Conservation (phyloP, 1,284 basidiomycete species). For the Pterula multifida region DNA sequence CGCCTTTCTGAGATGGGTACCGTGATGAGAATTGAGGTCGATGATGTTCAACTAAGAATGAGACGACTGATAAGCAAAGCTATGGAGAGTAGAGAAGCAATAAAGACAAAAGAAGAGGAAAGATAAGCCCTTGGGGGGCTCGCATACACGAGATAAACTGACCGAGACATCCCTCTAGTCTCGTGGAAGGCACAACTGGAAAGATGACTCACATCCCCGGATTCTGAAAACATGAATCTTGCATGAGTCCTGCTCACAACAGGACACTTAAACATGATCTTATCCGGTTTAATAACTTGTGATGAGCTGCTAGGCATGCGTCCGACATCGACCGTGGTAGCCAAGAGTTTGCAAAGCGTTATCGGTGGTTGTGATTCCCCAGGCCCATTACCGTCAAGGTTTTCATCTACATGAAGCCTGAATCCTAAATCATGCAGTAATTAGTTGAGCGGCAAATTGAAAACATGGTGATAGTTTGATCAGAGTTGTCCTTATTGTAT, state of each 20-base stretch:
- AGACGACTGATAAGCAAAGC: conserved; percentile 1
- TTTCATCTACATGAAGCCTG: neutral
- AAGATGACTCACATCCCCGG: conserved; percentile 34
- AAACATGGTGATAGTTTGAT: neutral
- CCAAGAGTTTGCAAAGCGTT: neutral
- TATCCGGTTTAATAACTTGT: conserved; percentile 8
- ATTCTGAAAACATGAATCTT: conserved; percentile 49
- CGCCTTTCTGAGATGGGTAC: conserved; percentile 42
- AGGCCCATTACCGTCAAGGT: neutral
- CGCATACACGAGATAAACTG: neutral
- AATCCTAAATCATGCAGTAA: neutral
- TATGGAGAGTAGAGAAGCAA: conserved; percentile 12
- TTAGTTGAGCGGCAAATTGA: neutral
- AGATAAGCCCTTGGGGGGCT: neutral
- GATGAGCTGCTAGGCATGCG: neutral
- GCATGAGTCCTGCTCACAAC: conserved; percentile 58
- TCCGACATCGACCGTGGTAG: neutral
- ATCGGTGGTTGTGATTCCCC: neutral
- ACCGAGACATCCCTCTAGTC: too few relatives aligned
- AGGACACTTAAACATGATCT: conserved; percentile 46
- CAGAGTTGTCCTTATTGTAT: neutral
- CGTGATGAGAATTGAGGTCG: conserved; percentile 51
- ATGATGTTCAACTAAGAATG: conserved; percentile 35
- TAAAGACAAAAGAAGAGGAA: conserved; percentile 9
- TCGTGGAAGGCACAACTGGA: conserved; percentile 2